Percentiles rank a stretch among this genome's conserved stretches.
These are phyloP conservation scores for Citrullus amarus DNA, from an alignment of 306 rosid species.

Conservation along the genomic window DNA sequence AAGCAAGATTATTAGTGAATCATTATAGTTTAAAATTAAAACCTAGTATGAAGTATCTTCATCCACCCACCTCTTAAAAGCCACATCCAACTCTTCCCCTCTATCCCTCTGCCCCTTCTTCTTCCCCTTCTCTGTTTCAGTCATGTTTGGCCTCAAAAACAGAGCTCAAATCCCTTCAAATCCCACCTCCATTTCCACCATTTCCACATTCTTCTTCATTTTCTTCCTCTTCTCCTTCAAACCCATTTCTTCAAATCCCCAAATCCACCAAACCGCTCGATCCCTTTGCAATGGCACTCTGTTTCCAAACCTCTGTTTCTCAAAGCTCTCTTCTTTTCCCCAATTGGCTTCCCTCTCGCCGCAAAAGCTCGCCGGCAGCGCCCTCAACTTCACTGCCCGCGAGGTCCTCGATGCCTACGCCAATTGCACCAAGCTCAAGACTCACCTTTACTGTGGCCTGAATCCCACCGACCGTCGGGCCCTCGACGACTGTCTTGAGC, in stretches of 20 bases:
- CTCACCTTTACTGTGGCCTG: background rate
- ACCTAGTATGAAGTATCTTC: background rate
- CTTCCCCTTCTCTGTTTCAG: background rate
- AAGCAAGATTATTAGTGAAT: background rate
- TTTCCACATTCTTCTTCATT: background rate
- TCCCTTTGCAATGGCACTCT: constrained; percentile 51
- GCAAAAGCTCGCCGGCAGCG: constrained; percentile 31
- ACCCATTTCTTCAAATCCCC: constrained; percentile 4
- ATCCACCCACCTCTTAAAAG: background rate
- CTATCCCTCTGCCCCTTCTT: no score
- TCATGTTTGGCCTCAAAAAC: background rate
- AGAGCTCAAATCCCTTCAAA: background rate
- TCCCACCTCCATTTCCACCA: constrained; percentile 5
- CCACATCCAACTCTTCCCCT: background rate
- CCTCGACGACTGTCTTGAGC: constrained; percentile 58
- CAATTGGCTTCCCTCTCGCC: constrained; percentile 42
- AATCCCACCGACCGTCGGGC: constrained; percentile 28
- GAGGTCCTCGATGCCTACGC: constrained; percentile 37
- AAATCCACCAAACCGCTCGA: background rate
- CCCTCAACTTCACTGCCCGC: constrained; percentile 27
- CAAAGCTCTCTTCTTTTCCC: constrained; percentile 45
- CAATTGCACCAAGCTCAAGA: constrained; percentile 28
- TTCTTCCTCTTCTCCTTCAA: background rate
- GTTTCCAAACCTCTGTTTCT: constrained; percentile 58
- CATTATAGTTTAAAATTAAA: background rate